Percentiles rank a stretch among this genome's conserved stretches.
Evolutionary conservation across 345 rosid genomes (phyloP).

Genomic region (Punica granatum): DNA sequence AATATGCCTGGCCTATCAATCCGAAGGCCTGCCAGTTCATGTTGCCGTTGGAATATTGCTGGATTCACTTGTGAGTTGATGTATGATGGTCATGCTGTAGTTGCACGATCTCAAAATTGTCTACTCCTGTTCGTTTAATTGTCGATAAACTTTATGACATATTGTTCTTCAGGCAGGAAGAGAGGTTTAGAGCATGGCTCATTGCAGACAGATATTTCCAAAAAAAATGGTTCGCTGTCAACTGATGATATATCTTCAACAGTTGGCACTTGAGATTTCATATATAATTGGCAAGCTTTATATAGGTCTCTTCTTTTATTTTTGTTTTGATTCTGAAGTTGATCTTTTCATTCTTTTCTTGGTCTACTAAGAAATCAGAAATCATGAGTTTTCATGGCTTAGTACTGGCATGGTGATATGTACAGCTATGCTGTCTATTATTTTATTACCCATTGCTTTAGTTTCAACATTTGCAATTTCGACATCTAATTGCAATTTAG

Average conservation of each 20-base stretch:
- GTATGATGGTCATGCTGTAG: background rate
- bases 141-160: background rate
- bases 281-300: conserved; percentile 58
- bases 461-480: too few relatives aligned
- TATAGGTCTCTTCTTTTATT: background rate
- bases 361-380: background rate
- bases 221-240: conserved; percentile 61
- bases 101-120: background rate
- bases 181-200: conserved; percentile 48
- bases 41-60: too few relatives aligned
- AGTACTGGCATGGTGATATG: too few relatives aligned
- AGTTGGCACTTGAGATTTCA: conserved; percentile 96
- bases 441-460: too few relatives aligned
- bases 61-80: background rate
- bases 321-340: background rate
- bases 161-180: conserved; percentile 66
- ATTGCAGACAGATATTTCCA: conserved; percentile 47
- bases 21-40: background rate
- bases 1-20: background rate
- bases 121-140: background rate
- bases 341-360: conserved; percentile 1
- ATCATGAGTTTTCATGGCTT: background rate
- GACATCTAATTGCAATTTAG: too few relatives aligned
- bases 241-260: conserved; percentile 67
- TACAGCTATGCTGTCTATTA: too few relatives aligned